These are phyloP conservation scores for Volvariella volvacea DNA, from an alignment of 1,284 basidiomycete species.

Conservation along the genomic window DNA sequence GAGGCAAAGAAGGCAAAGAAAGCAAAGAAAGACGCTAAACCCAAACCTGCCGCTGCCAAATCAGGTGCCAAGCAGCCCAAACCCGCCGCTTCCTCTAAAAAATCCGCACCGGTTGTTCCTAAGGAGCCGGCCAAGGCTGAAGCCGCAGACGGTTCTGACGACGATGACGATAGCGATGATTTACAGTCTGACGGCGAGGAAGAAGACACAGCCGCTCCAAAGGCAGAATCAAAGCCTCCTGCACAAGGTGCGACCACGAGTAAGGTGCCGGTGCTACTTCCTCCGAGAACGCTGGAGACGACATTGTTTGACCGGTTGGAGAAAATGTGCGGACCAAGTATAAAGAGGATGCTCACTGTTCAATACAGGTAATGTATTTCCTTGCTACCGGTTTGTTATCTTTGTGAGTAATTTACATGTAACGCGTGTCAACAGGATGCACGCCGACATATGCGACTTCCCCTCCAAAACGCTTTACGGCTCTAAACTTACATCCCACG, in stretches of 20 bases:
- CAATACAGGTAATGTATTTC: slow-evolving; percentile 67
- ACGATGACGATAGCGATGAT: slow-evolving; percentile 7
- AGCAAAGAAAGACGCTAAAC: slow-evolving; percentile 13
- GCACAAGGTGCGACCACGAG: slow-evolving; percentile 14
- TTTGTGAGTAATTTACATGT: background rate
- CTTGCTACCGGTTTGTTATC: background rate
- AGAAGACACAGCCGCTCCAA: background rate
- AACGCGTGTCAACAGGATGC: slow-evolving; percentile 58
- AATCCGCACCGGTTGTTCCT: slow-evolving; percentile 5
- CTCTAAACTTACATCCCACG: slow-evolving; percentile 64
- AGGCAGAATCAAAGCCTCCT: slow-evolving; percentile 11
- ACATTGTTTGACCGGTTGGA: slow-evolving; percentile 92
- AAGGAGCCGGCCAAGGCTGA: slow-evolving; percentile 8
- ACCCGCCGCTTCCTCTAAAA: background rate
- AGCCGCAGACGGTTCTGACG: slow-evolving; percentile 11
- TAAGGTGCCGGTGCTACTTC: slow-evolving; percentile 34
- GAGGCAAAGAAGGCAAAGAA: slow-evolving; percentile 29
- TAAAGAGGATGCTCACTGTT: slow-evolving; percentile 83
- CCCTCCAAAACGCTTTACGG: slow-evolving; percentile 83
- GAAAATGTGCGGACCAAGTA: slow-evolving; percentile 73
- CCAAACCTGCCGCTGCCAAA: slow-evolving; percentile 10
- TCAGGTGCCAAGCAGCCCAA: too few species aligned
- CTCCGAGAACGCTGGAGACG: slow-evolving; percentile 75
- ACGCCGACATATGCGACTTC: slow-evolving; percentile 79
- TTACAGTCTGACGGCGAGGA: slow-evolving; percentile 1